Base-by-base conservation (phyloP, 1,139 yeast genomes). In the Kurtzmaniella quercitrusa region DNA sequence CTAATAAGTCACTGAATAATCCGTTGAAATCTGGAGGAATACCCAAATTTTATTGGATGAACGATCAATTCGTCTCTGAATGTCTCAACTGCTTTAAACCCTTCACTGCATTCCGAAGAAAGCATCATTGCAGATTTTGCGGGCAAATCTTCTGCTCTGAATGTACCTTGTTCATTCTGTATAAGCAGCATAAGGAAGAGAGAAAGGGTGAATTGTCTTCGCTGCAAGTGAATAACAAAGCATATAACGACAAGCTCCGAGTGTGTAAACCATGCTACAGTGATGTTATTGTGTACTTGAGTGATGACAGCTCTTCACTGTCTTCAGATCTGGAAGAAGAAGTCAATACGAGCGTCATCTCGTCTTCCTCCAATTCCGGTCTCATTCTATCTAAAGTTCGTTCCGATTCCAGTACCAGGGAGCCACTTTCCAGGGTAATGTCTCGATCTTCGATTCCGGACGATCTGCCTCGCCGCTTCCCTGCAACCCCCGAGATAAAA, bases 91-190 rank as follows among this genome's bases (percentile, higher is more conserved):
- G 96, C 56, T 84, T 84, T 41, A 75, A 80, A 44, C 77, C 81
- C 0, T 88, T 88, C 56, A 79, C 87, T 0, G 79, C 83, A 0
- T 93, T 91, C 63, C 68, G 97, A 56, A 72, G 98, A 51, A 87
- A 88, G 51, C 98, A 93, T 59, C 98, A 93, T 61, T 93, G 98
- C 57, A 70, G 98, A 40, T 82, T 91, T 41, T 34, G 37, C 63
- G 98, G 98, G 2, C 97, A 91, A 60, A 93, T 93, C 36, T 93
- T 89, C 56, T 93, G 98, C 61, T 76, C 88, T 26, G 75, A 77
- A n/a, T 93, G 98, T 60, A 89, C 97, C 0, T 66, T 79, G 3
- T 76, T 88, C 50, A 80, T 89, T 11, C 76, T 88, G 2, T 95
- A 95, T 35, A 80, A 78, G 35, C 81, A 80, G 54, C 88, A 88